These are phyloP conservation scores for Pyricularia pennisetigena DNA, from an alignment of 2,329 filamentous ascomycete genomes.

Conservation along the genomic window DNA sequence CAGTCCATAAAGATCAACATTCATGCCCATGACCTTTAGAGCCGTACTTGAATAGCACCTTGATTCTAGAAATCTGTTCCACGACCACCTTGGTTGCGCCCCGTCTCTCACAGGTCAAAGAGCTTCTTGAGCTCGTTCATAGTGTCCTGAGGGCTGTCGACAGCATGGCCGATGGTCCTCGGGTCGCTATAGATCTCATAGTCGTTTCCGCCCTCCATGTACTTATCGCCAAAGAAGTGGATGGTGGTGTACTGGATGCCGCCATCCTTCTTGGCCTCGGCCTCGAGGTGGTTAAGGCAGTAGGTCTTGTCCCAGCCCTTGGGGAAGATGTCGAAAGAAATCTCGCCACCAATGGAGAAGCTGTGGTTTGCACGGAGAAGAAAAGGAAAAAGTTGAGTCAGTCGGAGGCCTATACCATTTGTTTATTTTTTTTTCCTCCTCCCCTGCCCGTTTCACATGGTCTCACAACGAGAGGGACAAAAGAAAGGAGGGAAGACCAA, in stretches of 20 bases:
- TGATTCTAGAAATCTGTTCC: background rate
- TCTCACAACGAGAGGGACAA: background rate
- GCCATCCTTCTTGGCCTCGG: constrained; percentile 60
- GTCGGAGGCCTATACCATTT: background rate
- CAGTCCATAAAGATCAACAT: background rate
- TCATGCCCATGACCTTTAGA: background rate
- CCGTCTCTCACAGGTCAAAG: constrained; percentile 50
- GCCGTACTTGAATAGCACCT: background rate
- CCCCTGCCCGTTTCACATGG: background rate
- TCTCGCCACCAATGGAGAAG: constrained; percentile 92
- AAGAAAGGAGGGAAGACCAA: constrained; percentile 1
- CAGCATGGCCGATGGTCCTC: constrained; percentile 76
- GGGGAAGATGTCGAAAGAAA: constrained; percentile 98
- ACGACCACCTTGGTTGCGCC: background rate
- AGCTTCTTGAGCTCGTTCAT: constrained; percentile 69
- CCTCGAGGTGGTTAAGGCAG: constrained; percentile 79
- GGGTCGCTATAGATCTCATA: constrained; percentile 83
- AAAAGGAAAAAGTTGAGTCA: background rate
- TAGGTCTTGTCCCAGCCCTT: constrained; percentile 98
- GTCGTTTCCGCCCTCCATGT: constrained; percentile 83
- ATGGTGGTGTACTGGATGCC: constrained; percentile 75
- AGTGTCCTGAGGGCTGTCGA: constrained; percentile 75
- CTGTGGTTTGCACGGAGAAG: constrained; percentile 28
- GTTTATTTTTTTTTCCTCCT: constrained; percentile 5
- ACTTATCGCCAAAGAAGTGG: constrained; percentile 99